Evolutionary conservation across 148 eudicot genomes (phyloP), one percentile per base, ranked within the genome.

Genomic region (Cornus controversa): DNA sequence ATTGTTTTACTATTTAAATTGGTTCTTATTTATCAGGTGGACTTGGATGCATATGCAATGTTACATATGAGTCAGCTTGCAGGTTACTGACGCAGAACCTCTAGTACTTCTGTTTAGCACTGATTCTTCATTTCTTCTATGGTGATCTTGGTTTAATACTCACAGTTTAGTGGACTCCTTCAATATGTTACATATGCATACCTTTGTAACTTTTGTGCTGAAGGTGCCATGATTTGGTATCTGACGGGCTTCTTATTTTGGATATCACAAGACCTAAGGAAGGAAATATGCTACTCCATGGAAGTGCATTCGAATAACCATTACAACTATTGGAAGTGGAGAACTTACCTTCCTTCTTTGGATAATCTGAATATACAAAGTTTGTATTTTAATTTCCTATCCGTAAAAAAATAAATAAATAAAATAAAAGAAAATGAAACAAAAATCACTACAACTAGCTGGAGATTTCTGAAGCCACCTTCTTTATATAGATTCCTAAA

Each of bases 31-130:
- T 82, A 37, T 87, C 86, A 93, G 98, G 87, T 82, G 89, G 81
- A 75, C 84, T 82, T 80, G 98, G 93, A 80, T 93, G 98, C 82
- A 85, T 91, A 78, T 91, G 94, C 90, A 84, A 81, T 73, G 96
- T 93, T 66, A 86, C 84, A 29, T 87, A 85, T 66, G 94, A 85
- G 72, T 92, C 98, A 73, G 72, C 91, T 58, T 94, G 98, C 90
- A 91, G 98, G 98, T 94, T 40, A 83, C 47, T 62, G 60, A 45
- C 70, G 29, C 31, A 23, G 3, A 65, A 26, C 18, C 60, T 74
- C 80, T 67, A 20, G 34, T 69, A 22, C 0, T 73, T 79, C 28
- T 5, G 11, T 71, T 75, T 75, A 26, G 20, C 15, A 13, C 67
- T 75, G 20, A 62, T 26, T 70, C 15, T 75, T 36, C 47, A 5